Percentiles rank a stretch among this genome's conserved stretches.
These are phyloP conservation scores for Colletotrichum shisoi DNA, from an alignment of 2,329 filamentous ascomycete genomes.

Conservation along the genomic window DNA sequence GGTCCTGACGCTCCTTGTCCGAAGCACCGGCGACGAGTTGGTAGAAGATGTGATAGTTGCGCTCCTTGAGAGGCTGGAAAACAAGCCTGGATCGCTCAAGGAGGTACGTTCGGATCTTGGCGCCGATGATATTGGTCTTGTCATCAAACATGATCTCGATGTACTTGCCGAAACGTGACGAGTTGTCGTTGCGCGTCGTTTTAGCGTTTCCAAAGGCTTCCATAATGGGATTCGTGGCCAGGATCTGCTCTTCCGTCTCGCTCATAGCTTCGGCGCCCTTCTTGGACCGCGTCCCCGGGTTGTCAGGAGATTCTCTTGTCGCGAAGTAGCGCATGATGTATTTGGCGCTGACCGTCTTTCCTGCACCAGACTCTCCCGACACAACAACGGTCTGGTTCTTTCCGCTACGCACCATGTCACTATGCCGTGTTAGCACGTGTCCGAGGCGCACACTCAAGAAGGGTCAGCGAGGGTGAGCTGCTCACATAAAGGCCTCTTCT, in stretches of 20 bases:
- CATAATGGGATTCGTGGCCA: constrained; percentile 99
- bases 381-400: constrained; percentile 99
- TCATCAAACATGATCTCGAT: constrained; percentile 99
- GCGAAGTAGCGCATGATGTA: constrained; percentile 99
- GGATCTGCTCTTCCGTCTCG: constrained; percentile 96
- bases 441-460: background rate
- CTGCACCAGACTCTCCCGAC: constrained; percentile 98
- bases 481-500: constrained; percentile 96
- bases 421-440: constrained; percentile 56
- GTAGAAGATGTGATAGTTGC: constrained; percentile 99
- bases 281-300: constrained; percentile 78
- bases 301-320: constrained; percentile 91
- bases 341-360: constrained; percentile 98
- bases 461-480: background rate
- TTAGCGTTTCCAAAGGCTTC: constrained; percentile 99
- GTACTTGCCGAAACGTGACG: constrained; percentile 98
- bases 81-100: constrained; percentile 94
- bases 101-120: constrained; percentile 95
- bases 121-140: constrained; percentile 93
- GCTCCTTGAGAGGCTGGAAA: constrained; percentile 95
- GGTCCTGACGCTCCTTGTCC: constrained; percentile 79
- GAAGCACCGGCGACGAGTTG: constrained; percentile 93
- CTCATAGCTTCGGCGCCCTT: constrained; percentile 84
- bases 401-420: constrained; percentile 94
- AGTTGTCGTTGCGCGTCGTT: constrained; percentile 99